These are phyloP conservation scores for Penicillium corylophilum DNA, from an alignment of 2,329 filamentous ascomycete genomes.

Conservation along the genomic window DNA sequence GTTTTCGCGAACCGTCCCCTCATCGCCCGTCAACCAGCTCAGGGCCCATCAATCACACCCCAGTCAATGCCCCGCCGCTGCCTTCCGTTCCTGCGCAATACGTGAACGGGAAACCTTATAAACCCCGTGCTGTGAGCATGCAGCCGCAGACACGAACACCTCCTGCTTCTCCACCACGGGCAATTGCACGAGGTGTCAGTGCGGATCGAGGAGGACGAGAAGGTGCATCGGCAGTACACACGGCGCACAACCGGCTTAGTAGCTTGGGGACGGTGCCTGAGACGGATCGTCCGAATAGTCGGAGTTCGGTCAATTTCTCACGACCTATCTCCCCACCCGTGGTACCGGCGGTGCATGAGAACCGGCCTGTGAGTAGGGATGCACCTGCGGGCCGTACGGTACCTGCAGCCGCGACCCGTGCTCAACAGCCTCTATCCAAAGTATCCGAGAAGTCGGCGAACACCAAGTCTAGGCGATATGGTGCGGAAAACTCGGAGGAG, in stretches of 20 bases:
- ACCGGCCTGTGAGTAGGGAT: conserved; percentile 16
- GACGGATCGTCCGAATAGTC: conserved; percentile 40
- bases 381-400: conserved; percentile 20
- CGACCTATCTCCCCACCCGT: conserved; percentile 42
- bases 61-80: conserved; percentile 64
- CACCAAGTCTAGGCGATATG: conserved; percentile 26
- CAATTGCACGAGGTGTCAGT: conserved; percentile 39
- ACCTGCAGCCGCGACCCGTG: conserved; percentile 22
- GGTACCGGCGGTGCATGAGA: conserved; percentile 17
- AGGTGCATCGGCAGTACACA: conserved; percentile 14
- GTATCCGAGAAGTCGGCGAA: conserved; percentile 29
- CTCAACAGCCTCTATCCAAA: conserved; percentile 25
- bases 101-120: conserved; percentile 29
- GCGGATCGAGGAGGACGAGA: conserved; percentile 33
- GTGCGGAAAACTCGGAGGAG: conserved; percentile 26
- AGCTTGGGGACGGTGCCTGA: conserved; percentile 34
- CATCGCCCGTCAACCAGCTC: conserved; percentile 45
- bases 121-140: conserved; percentile 51
- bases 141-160: conserved; percentile 50
- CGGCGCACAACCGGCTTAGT: conserved; percentile 20
- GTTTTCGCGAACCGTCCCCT: conserved; percentile 77
- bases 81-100: conserved; percentile 65
- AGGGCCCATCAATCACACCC: conserved; percentile 36
- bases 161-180: conserved; percentile 43
- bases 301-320: conserved; percentile 51